Base-by-base conservation (phyloP, 768 basidiomycete genomes). In the Termitomyces sp. region DNA sequence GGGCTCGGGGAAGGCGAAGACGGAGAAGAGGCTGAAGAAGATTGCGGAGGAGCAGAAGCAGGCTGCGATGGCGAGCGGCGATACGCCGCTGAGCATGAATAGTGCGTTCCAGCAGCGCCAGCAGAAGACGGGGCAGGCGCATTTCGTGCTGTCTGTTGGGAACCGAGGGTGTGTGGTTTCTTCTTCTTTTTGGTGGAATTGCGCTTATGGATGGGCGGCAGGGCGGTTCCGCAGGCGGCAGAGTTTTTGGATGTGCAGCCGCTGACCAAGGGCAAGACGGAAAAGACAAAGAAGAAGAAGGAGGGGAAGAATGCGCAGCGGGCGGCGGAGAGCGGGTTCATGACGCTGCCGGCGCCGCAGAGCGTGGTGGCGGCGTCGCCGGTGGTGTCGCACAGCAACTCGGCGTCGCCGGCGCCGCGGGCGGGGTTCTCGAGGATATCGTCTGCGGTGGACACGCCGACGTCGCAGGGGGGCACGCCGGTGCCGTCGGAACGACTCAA, bases 1-100 rank as follows among this genome's bases (percentile, higher is more conserved):
- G 72, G 93, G 93, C 2, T 92, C 91, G 1, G 97, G 97, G 12
- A 91, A 88, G 76, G 92, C 90, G 84, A 98, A 98, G 81, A 94
- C 89, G 24, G 96, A 98, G 79, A 98, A 98, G 72, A 81, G 93
- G 60, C 67, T 98, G 62, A 94, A 95, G 82, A 94, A 90, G 77
- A 98, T 98, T 62, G 91, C 87, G n/a, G 95, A 98, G 66, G 97
- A 99, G 77, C 85, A 89, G 71, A 98, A 97, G 78, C 83, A 93
- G 69, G 84, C 85, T 58, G 90, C 94, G 10, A 98, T 98, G 94
- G 85, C 81, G 18, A 93, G 93, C 64, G 92, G 93, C 1, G 97
- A 99, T 74, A 98, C 96, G 1, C 94, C 96, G 2, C 75, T 94
- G 54, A 95, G 92, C 67, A 97, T 98, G 91, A 94, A 88, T 63